These are phyloP conservation scores for Colletotrichum sp. DNA, from an alignment of 2,329 filamentous ascomycete species.

Conservation along the genomic window DNA sequence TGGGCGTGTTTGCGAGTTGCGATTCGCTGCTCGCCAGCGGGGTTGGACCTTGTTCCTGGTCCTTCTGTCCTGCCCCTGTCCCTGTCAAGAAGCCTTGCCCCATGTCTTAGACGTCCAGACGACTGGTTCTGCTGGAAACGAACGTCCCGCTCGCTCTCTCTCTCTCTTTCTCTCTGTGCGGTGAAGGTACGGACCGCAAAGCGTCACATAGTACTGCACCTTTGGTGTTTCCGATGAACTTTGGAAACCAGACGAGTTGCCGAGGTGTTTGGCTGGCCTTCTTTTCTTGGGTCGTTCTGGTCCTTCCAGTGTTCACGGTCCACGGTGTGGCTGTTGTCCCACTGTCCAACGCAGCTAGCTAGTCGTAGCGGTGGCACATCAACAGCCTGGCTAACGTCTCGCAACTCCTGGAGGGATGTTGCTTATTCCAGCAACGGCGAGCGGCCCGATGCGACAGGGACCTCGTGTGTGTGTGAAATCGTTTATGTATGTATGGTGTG, in stretches of 20 bases:
- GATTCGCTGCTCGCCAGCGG: background rate
- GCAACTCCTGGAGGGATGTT: background rate
- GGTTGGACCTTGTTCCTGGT: background rate
- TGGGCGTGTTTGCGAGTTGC: background rate
- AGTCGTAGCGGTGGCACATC: background rate
- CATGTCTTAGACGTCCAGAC: background rate
- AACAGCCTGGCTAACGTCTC: background rate
- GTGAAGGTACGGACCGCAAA: background rate
- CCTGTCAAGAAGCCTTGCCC: background rate
- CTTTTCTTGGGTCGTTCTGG: background rate
- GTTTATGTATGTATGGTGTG: background rate
- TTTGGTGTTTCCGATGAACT: slow-evolving; percentile 2
- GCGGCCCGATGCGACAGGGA: background rate
- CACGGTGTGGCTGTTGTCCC: background rate
- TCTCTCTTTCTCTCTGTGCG: background rate
- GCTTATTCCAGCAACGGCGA: background rate
- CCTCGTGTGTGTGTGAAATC: background rate
- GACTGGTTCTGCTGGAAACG: background rate
- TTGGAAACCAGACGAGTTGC: background rate
- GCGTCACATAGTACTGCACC: background rate
- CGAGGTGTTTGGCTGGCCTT: background rate
- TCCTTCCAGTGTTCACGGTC: background rate
- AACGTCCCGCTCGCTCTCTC: slow-evolving; percentile 2
- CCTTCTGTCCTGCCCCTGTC: background rate
- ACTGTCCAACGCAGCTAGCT: background rate